Conservation (phyloP, 2,329 filamentous ascomycete genomes). For the Pochonia chlamydosporia region DNA sequence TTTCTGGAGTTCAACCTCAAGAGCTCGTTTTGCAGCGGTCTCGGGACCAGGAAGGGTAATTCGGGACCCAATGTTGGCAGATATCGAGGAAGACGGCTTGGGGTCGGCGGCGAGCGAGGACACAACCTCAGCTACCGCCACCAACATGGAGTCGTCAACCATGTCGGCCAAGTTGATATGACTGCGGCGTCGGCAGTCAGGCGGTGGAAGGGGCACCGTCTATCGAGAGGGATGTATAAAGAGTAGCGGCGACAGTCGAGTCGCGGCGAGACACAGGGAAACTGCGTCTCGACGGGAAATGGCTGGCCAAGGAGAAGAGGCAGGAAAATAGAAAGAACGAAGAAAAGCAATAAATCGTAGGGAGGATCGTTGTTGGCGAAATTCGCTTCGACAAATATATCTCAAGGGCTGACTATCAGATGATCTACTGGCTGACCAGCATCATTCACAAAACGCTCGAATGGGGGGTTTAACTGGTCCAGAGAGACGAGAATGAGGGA, state of each 20-base stretch:
- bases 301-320: conserved; percentile 1
- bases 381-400: conserved; percentile 2
- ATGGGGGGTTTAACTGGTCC: neutral
- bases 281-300: neutral
- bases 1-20: conserved; percentile 79
- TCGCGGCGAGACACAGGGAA: conserved; percentile 1
- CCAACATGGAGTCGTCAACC: conserved; percentile 51
- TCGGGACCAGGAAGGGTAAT: conserved; percentile 73
- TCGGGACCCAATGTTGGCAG: conserved; percentile 38
- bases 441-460: conserved; percentile 2
- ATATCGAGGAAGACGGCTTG: conserved; percentile 30
- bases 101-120: conserved; percentile 43
- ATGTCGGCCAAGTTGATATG: conserved; percentile 28
- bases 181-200: conserved; percentile 14
- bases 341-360: neutral
- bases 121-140: conserved; percentile 48
- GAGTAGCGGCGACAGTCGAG: conserved; percentile 2
- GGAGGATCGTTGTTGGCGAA: neutral
- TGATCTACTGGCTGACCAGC: conserved; percentile 1
- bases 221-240: neutral
- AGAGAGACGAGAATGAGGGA: conserved; percentile 1
- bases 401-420: neutral
- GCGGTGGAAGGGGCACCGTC: neutral
- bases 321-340: neutral
- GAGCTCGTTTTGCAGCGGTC: conserved; percentile 65